Conservation (phyloP, 352 stramenopile species). For the Phytophthora pinifolia region DNA sequence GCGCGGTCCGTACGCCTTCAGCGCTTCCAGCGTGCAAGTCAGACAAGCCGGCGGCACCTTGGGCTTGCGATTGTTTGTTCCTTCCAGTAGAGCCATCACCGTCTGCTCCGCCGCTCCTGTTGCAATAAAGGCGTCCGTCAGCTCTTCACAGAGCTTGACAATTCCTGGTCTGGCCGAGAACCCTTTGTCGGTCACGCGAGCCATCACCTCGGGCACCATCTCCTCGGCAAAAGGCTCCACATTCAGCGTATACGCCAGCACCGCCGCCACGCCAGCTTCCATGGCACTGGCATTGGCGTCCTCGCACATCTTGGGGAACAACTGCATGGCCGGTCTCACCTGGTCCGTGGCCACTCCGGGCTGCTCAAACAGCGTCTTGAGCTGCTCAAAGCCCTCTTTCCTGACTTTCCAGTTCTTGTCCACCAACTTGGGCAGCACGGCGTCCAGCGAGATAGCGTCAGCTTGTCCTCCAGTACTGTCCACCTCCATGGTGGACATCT, state of each 20-base stretch:
- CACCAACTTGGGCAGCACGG: constrained; percentile 51
- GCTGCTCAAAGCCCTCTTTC: constrained; percentile 79
- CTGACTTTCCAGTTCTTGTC: constrained; percentile 89
- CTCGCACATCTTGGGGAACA: constrained; percentile 83
- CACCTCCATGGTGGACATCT: constrained; percentile 33
- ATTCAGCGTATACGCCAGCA: constrained; percentile 68
- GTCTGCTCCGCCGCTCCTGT: constrained; percentile 77
- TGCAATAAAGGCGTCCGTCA: constrained; percentile 76
- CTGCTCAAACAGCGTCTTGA: constrained; percentile 67
- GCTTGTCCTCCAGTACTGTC: constrained; percentile 2
- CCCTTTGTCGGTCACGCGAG: constrained; percentile 79
- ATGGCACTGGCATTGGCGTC: constrained; percentile 82
- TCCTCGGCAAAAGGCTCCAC: constrained; percentile 70
- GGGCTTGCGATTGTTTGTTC: constrained; percentile 85
- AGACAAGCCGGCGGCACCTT: constrained; percentile 83
- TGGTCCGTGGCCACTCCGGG: constrained; percentile 41
- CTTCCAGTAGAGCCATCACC: constrained; percentile 71
- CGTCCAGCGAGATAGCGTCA: constrained; percentile 33
- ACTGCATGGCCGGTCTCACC: constrained; percentile 49
- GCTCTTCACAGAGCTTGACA: constrained; percentile 78
- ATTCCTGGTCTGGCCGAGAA: constrained; percentile 78
- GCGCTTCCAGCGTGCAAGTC: constrained; percentile 56
- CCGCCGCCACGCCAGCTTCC: constrained; percentile 73
- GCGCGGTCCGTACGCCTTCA: constrained; percentile 81
- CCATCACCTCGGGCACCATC: constrained; percentile 71